Evolutionary conservation across 106 monocot genomes (phyloP), one percentile per base, ranked within the genome.

Genomic region (Phalaenopsis aphrodite): DNA sequence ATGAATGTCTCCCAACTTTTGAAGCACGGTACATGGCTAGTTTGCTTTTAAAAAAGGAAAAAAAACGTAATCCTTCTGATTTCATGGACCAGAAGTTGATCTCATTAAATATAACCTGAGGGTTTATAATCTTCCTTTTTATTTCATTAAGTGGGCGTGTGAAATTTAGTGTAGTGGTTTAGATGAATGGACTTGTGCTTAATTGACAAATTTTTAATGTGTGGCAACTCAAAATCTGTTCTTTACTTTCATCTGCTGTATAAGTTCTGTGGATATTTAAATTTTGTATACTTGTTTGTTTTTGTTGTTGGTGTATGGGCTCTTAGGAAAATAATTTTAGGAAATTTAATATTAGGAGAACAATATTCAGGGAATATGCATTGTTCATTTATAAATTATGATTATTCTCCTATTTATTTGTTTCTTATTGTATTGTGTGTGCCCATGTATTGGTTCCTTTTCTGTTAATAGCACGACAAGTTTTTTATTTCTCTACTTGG

Each of bases 201-300:
- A 21, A 65, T 24, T 65, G 64, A 24, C 24, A 8, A 8, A 10
- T 24, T 65, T 65, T 24, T 65, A 65, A 65, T 65, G 24, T 23
- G 24, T 23, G 24, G 64, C 23, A n/a, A 23, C 7, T 64, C 23
- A 64, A 64, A 64, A 64, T 23, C 23, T 19, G 64, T 64, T 23
- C 21, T 64, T 2, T 23, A 21, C 21, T 7, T 65, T 65, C 24
- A 65, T 8, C 52, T 65, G 5, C 5, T 65, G 23, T 65, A 65
- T 65, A 65, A 65, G 64, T 65, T 65, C n/a, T 65, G 23, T 24
- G 6, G n/a, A 65, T 65, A 65, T 65, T 65, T 65, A 65, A 23
- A 65, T 65, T 64, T 23, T 65, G 8, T 65, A 23, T 61, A 61
- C n/a, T 61, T 17, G 17, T 61, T 61, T 19, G 21, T 61, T 61